Evolutionary conservation across 2,329 filamentous ascomycete genomes (phyloP).

Genomic region (Aspergillus texensis): DNA sequence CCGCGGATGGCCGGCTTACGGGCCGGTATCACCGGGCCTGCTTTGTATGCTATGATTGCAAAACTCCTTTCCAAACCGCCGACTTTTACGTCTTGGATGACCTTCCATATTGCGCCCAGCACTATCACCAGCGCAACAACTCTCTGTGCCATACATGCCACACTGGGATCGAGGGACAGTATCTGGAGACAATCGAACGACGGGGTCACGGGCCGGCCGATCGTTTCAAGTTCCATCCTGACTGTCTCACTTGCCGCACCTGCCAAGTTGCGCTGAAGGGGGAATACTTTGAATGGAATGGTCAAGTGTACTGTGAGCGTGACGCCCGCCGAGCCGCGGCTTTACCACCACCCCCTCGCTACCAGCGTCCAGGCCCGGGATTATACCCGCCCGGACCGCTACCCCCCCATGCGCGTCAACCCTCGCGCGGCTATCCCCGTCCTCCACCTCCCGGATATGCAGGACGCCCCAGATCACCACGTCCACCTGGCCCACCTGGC

Average conservation of each 20-base stretch:
- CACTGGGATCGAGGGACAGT: conserved; percentile 88
- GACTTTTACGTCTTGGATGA: conserved; percentile 93
- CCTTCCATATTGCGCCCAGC: conserved; percentile 83
- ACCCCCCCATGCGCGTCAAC: conserved; percentile 26
- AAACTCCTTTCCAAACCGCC: conserved; percentile 76
- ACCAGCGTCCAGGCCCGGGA: conserved; percentile 24
- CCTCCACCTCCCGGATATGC: conserved; percentile 30
- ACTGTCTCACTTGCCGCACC: conserved; percentile 78
- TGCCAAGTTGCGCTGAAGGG: conserved; percentile 74
- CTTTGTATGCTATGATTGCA: conserved; percentile 87
- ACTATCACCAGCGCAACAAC: conserved; percentile 90
- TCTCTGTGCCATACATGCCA: conserved; percentile 81
- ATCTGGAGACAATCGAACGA: conserved; percentile 73
- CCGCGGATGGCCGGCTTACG: conserved; percentile 86
- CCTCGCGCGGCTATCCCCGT: conserved; percentile 16
- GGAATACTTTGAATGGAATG: conserved; percentile 89
- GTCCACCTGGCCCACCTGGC: neutral
- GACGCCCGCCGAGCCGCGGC: conserved; percentile 69
- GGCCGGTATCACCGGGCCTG: conserved; percentile 94
- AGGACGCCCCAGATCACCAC: conserved; percentile 14
- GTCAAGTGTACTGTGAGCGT: conserved; percentile 79
- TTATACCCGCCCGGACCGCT: conserved; percentile 38
- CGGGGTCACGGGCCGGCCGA: conserved; percentile 34
- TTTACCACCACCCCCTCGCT: conserved; percentile 39
- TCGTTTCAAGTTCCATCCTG: conserved; percentile 77